Conservation (phyloP, 2,329 filamentous ascomycete genomes). For the Fusarium nisikadoi region DNA sequence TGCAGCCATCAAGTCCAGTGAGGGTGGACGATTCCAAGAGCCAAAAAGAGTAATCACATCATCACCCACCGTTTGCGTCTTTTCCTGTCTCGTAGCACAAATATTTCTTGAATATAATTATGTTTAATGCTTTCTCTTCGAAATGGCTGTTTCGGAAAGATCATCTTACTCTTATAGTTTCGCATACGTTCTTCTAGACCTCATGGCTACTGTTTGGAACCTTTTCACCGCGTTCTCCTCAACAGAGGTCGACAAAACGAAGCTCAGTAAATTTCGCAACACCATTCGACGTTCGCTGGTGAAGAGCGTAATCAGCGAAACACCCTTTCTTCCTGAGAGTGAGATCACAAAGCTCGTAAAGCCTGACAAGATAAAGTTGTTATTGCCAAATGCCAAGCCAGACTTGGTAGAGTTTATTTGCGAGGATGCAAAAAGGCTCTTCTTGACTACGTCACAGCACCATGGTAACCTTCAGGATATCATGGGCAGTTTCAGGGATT, state of each 20-base stretch:
- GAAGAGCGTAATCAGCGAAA: neutral
- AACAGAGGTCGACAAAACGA: neutral
- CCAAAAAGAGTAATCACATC: neutral
- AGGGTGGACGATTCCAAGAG: neutral
- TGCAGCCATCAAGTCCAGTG: neutral
- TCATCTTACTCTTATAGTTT: no score
- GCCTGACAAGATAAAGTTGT: neutral
- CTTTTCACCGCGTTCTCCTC: neutral
- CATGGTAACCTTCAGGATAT: neutral
- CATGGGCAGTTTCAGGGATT: neutral
- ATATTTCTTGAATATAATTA: no score
- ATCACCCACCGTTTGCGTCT: neutral
- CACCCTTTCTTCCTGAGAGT: neutral
- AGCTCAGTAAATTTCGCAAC: neutral
- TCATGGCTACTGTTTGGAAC: neutral
- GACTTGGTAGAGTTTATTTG: neutral
- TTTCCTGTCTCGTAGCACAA: neutral
- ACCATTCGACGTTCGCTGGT: neutral
- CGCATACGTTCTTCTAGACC: no score
- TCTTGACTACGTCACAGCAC: neutral
- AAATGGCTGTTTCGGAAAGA: no score
- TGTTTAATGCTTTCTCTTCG: no score
- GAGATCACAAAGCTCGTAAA: neutral
- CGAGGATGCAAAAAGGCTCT: neutral
- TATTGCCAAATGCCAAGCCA: neutral